Conservation (phyloP, 202 grass and related monocot genomes). For the Sporobolus alterniflorus region DNA sequence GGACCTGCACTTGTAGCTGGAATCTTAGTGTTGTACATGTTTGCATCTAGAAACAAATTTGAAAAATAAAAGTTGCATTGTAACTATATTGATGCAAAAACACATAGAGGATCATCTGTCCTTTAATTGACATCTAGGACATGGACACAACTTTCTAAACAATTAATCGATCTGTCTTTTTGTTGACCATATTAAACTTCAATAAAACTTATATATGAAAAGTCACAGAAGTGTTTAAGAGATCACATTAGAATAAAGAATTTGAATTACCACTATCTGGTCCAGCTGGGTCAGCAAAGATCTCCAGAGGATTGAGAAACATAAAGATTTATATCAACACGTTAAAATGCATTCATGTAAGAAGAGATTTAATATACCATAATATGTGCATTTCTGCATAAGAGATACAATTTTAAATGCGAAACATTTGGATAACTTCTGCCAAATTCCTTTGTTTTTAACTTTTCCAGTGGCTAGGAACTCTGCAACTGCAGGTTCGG, state of each 20-base stretch:
- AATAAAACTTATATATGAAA: neutral
- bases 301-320: neutral
- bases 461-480: neutral
- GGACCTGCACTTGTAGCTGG: neutral
- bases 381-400: neutral
- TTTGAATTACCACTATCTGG: neutral
- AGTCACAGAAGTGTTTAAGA: neutral
- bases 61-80: neutral
- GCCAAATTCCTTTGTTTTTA: neutral
- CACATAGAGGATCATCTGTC: too few species aligned
- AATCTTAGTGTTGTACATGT: neutral
- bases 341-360: neutral
- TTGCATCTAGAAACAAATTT: neutral
- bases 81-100: neutral
- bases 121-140: too few species aligned
- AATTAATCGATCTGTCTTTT: too few species aligned
- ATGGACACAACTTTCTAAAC: too few species aligned
- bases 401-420: neutral
- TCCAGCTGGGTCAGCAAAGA: neutral
- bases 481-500: neutral
- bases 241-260: neutral
- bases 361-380: neutral
- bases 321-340: neutral
- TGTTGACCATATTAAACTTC: too few species aligned
- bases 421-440: neutral